Conservation (phyloP, 805 yeast genomes). For the Dipodascopsis uninucleata region DNA sequence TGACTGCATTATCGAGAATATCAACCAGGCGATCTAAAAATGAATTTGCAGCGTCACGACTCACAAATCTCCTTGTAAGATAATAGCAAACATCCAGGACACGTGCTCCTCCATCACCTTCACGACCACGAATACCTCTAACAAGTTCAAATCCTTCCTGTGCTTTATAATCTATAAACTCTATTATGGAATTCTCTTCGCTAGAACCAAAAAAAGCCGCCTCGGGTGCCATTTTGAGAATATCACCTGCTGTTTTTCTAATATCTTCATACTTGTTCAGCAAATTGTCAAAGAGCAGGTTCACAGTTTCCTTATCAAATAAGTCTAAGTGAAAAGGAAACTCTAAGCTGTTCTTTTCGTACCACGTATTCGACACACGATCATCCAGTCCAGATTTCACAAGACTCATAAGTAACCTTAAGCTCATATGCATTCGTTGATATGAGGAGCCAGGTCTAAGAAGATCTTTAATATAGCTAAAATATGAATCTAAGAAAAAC, state of each 20-base stretch:
- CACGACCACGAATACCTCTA: constrained; percentile 49
- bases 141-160: constrained; percentile 31
- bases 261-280: constrained; percentile 76
- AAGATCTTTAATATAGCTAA: constrained; percentile 39
- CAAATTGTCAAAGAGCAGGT: constrained; percentile 57
- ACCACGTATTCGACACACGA: constrained; percentile 38
- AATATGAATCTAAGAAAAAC: constrained; percentile 43
- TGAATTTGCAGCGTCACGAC: constrained; percentile 21
- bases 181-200: constrained; percentile 10
- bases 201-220: constrained; percentile 30
- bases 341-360: constrained; percentile 45
- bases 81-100: constrained; percentile 51
- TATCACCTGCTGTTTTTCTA: constrained; percentile 47
- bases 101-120: constrained; percentile 77
- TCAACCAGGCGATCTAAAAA: constrained; percentile 38
- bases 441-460: constrained; percentile 57
- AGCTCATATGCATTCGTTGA: constrained; percentile 49
- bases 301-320: constrained; percentile 41
- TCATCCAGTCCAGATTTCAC: constrained; percentile 56
- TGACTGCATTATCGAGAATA: constrained; percentile 38
- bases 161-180: constrained; percentile 32
- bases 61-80: constrained; percentile 34
- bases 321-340: constrained; percentile 50
- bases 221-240: constrained; percentile 48
- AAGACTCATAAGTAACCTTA: constrained; percentile 46